Evolutionary conservation across 139 green algal species (phyloP).

Genomic region (Tetraselmis striata): DNA sequence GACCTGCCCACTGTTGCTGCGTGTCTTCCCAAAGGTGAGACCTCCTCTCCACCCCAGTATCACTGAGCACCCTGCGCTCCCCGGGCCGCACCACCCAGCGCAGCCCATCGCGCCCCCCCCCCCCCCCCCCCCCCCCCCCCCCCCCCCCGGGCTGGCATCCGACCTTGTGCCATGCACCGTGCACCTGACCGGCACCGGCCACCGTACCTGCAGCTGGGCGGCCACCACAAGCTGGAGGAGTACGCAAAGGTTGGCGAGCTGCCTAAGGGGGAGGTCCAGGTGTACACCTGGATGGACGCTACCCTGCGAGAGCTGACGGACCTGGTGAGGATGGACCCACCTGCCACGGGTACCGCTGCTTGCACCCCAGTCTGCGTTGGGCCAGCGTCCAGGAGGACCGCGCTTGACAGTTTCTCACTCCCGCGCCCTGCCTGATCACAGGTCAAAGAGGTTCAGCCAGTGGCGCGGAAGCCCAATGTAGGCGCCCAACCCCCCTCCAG

Average conservation of each 20-base stretch:
- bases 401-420: neutral
- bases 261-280: conserved; percentile 41
- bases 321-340: conserved; percentile 29
- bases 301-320: conserved; percentile 84
- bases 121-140: neutral
- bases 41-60: no score
- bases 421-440: neutral
- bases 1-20: conserved; percentile 75
- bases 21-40: conserved; percentile 77
- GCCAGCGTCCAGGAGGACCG: no score
- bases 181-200: no score
- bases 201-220: no score
- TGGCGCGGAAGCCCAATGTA: conserved; percentile 3
- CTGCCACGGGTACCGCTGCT: neutral
- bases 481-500: neutral
- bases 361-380: neutral
- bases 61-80: no score
- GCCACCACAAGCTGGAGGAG: conserved; percentile 69
- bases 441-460: conserved; percentile 64
- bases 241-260: conserved; percentile 30
- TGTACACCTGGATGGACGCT: conserved; percentile 94
- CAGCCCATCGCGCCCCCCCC: neutral
- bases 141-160: neutral
- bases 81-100: no score
- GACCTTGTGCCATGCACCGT: no score